These are phyloP conservation scores for Aureobasidium melanogenum DNA, from an alignment of 2,329 filamentous ascomycete genomes.

Conservation along the genomic window DNA sequence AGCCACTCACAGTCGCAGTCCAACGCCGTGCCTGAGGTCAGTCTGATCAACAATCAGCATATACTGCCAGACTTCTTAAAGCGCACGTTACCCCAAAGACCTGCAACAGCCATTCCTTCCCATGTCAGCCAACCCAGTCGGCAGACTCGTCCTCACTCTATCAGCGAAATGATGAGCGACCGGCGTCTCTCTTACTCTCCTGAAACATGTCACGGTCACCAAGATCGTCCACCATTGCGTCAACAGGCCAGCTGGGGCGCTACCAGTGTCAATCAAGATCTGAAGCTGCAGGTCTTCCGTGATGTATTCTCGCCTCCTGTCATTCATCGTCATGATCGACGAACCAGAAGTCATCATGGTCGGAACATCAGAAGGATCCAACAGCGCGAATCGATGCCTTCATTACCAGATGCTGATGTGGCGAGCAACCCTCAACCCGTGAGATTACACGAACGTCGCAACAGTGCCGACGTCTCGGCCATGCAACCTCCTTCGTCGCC, in stretches of 20 bases:
- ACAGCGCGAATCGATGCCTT: constrained; percentile 8
- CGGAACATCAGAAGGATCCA: constrained; percentile 40
- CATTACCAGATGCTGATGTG: not conserved
- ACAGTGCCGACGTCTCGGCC: constrained; percentile 30
- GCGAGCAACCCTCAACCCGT: not conserved
- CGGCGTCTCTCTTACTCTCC: constrained; percentile 11
- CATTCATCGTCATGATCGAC: constrained; percentile 69
- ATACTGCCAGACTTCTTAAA: constrained; percentile 83
- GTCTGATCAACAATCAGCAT: constrained; percentile 88
- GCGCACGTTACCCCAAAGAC: constrained; percentile 44
- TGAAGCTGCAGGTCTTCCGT: constrained; percentile 85
- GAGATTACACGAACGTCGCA: constrained; percentile 25
- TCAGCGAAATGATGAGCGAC: constrained; percentile 11
- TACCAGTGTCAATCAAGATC: constrained; percentile 77
- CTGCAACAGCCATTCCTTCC: constrained; percentile 16
- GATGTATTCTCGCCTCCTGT: constrained; percentile 83
- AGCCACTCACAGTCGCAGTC: constrained; percentile 72
- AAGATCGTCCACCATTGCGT: constrained; percentile 33
- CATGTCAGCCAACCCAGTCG: not conserved
- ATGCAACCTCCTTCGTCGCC: constrained; percentile 20
- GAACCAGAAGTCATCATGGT: constrained; percentile 57
- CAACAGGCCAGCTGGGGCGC: constrained; percentile 67
- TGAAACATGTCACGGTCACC: constrained; percentile 18
- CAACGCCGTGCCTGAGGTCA: constrained; percentile 72
- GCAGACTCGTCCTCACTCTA: constrained; percentile 12